Percentiles rank a stretch among this genome's conserved stretches.
Conservation (phyloP, 129 eudicot species). For the Logfia minima region DNA sequence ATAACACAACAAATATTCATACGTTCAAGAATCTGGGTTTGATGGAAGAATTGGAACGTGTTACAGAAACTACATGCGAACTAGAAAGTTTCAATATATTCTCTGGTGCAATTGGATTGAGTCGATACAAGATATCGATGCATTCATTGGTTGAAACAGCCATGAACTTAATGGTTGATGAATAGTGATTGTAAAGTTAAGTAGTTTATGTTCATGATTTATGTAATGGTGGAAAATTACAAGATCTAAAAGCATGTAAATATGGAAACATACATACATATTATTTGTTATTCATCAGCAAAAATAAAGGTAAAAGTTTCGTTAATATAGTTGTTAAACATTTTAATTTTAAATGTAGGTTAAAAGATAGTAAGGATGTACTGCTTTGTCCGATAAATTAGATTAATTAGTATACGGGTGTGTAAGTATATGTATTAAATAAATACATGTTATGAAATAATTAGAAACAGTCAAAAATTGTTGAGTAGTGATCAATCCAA, state of each 20-base stretch:
- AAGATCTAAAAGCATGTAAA: constrained; percentile 28
- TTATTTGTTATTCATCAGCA: neutral
- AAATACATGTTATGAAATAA: too few relatives aligned
- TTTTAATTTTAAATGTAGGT: neutral
- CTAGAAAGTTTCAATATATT: constrained; percentile 81
- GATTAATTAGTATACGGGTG: too few relatives aligned
- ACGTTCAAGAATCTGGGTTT: constrained; percentile 59
- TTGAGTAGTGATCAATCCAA: too few relatives aligned
- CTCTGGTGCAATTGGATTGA: constrained; percentile 86
- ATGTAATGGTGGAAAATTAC: neutral
- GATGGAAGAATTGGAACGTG: constrained; percentile 59
- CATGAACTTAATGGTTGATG: constrained; percentile 44
- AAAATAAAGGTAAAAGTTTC: neutral
- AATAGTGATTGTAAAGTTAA: neutral
- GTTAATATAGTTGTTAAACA: neutral
- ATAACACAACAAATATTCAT: constrained; percentile 40
- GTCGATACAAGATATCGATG: constrained; percentile 60
- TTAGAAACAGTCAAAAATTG: too few relatives aligned
- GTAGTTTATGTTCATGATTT: neutral
- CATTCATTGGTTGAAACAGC: constrained; percentile 77
- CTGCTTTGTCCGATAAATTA: too few relatives aligned
- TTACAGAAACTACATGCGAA: constrained; percentile 79
- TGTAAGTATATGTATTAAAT: too few relatives aligned
- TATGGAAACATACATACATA: neutral
- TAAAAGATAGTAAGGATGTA: neutral